A percentile compares a stretch with the other conserved stretches of the same genome.
These are phyloP conservation scores for Cornus kousa DNA, from an alignment of 148 eudicot species.

Conservation along the genomic window DNA sequence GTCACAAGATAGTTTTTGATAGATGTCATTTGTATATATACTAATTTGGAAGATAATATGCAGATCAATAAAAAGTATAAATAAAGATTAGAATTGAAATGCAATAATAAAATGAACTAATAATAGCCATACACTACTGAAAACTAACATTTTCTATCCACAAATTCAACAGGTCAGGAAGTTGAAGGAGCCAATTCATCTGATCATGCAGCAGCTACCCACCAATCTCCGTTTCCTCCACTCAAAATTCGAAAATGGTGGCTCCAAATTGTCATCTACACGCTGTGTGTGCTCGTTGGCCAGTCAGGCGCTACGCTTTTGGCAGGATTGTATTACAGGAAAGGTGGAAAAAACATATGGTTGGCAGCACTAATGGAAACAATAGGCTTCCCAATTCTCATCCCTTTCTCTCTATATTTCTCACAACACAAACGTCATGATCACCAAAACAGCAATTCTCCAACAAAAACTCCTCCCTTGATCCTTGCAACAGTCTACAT, in stretches of 20 bases:
- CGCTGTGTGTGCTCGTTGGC: constrained; percentile 30
- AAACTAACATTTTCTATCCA: too few relatives aligned
- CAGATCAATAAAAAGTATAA: too few relatives aligned
- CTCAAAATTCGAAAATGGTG: constrained; percentile 19
- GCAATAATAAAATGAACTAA: too few relatives aligned
- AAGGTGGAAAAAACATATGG: constrained; percentile 55
- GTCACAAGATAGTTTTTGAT: too few relatives aligned
- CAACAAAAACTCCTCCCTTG: constrained; percentile 11
- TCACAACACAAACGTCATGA: constrained; percentile 12
- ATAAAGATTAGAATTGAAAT: too few relatives aligned
- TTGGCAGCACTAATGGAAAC: constrained; percentile 30
- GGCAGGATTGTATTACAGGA: constrained; percentile 41
- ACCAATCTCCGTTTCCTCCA: background rate
- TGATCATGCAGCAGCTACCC: background rate
- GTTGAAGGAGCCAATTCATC: background rate
- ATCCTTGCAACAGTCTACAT: constrained; percentile 21
- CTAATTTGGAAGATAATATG: too few relatives aligned
- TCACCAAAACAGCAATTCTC: background rate
- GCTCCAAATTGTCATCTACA: constrained; percentile 24
- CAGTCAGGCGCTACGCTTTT: constrained; percentile 28
- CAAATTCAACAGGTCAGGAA: too few relatives aligned
- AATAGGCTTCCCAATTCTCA: constrained; percentile 42
- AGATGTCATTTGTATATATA: too few relatives aligned
- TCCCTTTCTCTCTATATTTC: constrained; percentile 25
- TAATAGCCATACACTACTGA: too few relatives aligned